Evolutionary conservation across 805 yeast species (phyloP), one percentile per base, ranked within the genome.

Genomic region (Cyberlindnera saturnus): DNA sequence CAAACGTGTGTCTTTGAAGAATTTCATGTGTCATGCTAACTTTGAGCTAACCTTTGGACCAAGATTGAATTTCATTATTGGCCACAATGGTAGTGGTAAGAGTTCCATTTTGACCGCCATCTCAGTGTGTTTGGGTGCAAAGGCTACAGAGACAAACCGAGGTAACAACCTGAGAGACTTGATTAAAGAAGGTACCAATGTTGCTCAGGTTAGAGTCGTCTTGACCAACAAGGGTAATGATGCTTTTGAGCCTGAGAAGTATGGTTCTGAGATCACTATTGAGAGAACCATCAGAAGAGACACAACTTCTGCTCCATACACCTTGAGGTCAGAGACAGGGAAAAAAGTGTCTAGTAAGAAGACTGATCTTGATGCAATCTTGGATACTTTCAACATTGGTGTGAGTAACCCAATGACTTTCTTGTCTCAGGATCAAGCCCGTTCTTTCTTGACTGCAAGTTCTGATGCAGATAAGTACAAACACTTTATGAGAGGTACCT

Each of bases 361-460:
- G 46, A 69, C 71, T 28, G 84, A 81, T 13, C 63, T 93, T 28
- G 87, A 79, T 50, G 75, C 74, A 5, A 81, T 93, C 3, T 64
- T 89, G 38, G 80, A 77, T 50, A 75, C 73, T 49, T 88, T 82
- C 57, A 80, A 83, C 36, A 81, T 91, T 35, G 81, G 86, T 6
- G 82, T 93, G 20, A 90, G 81, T 53, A 93, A 93, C 53, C 96
- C 97, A 6, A 78, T 93, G 76, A 86, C 96, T 2, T 86, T 93
- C 56, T 69, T 93, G 39, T 87, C 96, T 1, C 99, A 93, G 61
- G 97, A 93, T 53, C 86, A 82, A 47, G 98, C 99, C 2, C 77
- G 96, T 51, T 84, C 90, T 14, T 93, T 93, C 58, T 66, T 93
- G 48, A 84, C 95, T 1, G 77, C 82, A 29, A 79, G 93, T 5